Conservation (phyloP, 2,329 filamentous ascomycete species). For the Penicillium sp. region DNA sequence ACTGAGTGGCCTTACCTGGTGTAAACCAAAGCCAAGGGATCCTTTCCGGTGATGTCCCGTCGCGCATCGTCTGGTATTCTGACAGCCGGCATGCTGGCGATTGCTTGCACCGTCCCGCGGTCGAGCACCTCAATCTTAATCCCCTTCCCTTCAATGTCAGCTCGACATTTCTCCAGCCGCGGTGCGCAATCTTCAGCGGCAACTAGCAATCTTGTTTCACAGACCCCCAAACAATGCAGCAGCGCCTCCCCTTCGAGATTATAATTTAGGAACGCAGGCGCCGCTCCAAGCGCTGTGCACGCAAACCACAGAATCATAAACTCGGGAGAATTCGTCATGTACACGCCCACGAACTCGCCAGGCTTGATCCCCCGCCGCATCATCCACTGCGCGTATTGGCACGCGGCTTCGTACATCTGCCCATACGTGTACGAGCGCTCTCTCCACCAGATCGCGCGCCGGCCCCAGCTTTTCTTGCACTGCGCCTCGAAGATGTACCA, state of each 20-base stretch:
- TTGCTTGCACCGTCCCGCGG: too few relatives aligned
- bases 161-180: too few relatives aligned
- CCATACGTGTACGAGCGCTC: too few relatives aligned
- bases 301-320: conserved; percentile 11
- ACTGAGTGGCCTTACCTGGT: background rate
- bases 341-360: conserved; percentile 6
- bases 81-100: too few relatives aligned
- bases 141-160: too few relatives aligned
- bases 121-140: too few relatives aligned
- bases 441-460: too few relatives aligned
- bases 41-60: background rate
- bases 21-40: conserved; percentile 4
- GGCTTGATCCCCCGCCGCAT: background rate
- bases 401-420: too few relatives aligned
- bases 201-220: background rate
- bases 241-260: background rate
- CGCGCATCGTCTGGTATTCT: background rate
- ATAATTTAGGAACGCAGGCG: conserved; percentile 8
- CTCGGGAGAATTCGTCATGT: conserved; percentile 4
- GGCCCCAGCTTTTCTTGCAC: too few relatives aligned
- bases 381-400: too few relatives aligned
- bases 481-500: too few relatives aligned
- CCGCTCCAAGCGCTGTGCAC: background rate
- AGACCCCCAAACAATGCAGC: background rate
- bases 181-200: background rate